A percentile compares a stretch with the other conserved stretches of the same genome.
Conservation (phyloP, 164 flowering plant genomes). For the Chimonanthus salicifolius region DNA sequence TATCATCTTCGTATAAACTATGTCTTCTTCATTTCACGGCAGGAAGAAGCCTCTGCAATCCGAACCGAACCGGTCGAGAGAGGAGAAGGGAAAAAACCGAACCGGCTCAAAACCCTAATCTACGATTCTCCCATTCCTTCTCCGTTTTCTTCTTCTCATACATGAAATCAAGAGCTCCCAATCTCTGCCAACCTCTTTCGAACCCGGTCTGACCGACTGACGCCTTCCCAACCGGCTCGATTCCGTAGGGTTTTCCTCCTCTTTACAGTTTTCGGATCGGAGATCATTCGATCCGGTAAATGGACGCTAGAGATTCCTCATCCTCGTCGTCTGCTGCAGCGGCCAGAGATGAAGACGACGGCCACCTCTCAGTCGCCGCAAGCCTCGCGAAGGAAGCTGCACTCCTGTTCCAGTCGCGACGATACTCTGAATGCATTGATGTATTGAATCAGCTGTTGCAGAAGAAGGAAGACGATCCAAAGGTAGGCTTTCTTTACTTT, state of each 20-base stretch:
- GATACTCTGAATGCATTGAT: slow-evolving; percentile 61
- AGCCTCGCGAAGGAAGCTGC: slow-evolving; percentile 72
- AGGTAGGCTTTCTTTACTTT: slow-evolving; percentile 34
- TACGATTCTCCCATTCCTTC: not conserved
- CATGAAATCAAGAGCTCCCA: not conserved
- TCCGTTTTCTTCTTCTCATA: not conserved
- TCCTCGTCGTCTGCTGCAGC: slow-evolving; percentile 6
- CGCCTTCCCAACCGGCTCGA: not conserved
- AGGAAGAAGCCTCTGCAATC: no score
- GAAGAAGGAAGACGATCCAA: slow-evolving; percentile 68
- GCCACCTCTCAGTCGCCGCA: slow-evolving; percentile 35
- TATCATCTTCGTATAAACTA: no score
- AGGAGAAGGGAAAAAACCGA: no score
- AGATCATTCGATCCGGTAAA: slow-evolving; percentile 24
- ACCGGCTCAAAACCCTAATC: not conserved
- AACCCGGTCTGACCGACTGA: no score
- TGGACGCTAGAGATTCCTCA: slow-evolving; percentile 56
- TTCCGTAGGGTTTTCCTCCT: not conserved
- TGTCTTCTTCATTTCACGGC: no score
- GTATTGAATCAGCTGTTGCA: slow-evolving; percentile 54
- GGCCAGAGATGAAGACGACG: slow-evolving; percentile 27
- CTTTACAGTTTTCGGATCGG: not conserved
- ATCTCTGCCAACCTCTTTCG: not conserved
- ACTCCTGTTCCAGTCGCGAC: slow-evolving; percentile 53
- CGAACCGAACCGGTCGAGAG: no score